These are phyloP conservation scores for Fomitopsis pinicola DNA, from an alignment of 1,284 basidiomycete species.

Conservation along the genomic window DNA sequence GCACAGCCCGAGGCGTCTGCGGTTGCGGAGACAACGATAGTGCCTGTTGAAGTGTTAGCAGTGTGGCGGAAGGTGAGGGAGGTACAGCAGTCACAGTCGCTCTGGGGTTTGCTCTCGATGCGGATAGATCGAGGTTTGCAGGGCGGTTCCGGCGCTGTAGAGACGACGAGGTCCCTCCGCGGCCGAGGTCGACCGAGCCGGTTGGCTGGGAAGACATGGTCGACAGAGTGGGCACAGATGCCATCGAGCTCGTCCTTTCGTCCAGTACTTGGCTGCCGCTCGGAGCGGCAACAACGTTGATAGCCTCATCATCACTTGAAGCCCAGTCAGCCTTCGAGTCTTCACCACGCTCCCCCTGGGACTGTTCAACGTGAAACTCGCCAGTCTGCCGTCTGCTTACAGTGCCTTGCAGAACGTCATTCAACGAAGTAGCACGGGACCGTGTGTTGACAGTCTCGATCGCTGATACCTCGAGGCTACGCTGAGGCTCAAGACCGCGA, in stretches of 20 bases:
- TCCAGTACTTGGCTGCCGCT: slow-evolving; percentile 77
- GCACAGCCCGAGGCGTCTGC: slow-evolving; percentile 9
- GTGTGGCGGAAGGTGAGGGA: slow-evolving; percentile 59
- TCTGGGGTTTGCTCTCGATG: slow-evolving; percentile 34
- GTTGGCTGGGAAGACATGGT: slow-evolving; percentile 9
- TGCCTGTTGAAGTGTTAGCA: slow-evolving; percentile 61
- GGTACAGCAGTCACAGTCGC: slow-evolving; percentile 34
- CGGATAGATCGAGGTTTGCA: slow-evolving; percentile 57
- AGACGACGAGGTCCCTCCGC: slow-evolving; percentile 22
- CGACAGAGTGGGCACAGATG: slow-evolving; percentile 28
- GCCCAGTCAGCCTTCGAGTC: slow-evolving; percentile 65
- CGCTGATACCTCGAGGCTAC: slow-evolving; percentile 21
- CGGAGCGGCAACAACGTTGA: slow-evolving; percentile 71
- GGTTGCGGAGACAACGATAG: slow-evolving; percentile 28
- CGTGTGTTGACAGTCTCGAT: slow-evolving; percentile 31
- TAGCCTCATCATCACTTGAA: slow-evolving; percentile 79
- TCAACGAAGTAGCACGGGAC: slow-evolving; percentile 52
- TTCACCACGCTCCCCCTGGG: slow-evolving; percentile 29
- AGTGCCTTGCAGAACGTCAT: slow-evolving; percentile 50
- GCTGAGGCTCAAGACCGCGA: slow-evolving; percentile 7
- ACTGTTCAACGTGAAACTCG: slow-evolving; percentile 17
- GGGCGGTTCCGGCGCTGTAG: slow-evolving; percentile 49
- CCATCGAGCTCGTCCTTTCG: slow-evolving; percentile 68
- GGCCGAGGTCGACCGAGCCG: slow-evolving; percentile 23
- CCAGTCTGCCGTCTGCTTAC: slow-evolving; percentile 28